Evolutionary conservation across 2,329 filamentous ascomycete genomes (phyloP).

Genomic region (Exophiala mesophila): DNA sequence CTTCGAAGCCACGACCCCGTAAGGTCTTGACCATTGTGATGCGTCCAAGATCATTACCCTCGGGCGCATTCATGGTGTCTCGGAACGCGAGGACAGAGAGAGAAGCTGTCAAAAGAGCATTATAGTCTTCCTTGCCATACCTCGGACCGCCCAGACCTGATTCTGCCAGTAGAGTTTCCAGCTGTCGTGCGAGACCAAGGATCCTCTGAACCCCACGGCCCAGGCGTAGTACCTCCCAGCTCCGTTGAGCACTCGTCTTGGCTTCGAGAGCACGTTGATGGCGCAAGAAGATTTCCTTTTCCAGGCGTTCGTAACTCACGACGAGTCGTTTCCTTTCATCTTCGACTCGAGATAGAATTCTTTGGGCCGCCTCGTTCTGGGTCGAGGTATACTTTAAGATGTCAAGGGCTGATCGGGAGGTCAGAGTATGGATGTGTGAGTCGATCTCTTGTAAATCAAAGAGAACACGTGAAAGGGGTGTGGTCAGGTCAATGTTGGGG

Average conservation of each 20-base stretch:
- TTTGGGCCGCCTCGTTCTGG: constrained; percentile 66
- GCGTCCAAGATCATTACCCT: constrained; percentile 69
- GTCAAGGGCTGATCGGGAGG: constrained; percentile 75
- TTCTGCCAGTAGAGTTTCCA: constrained; percentile 80
- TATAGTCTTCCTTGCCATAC: constrained; percentile 62
- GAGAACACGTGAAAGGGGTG: constrained; percentile 83
- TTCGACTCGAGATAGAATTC: constrained; percentile 71
- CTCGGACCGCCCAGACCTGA: constrained; percentile 42
- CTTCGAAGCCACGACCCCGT: constrained; percentile 62
- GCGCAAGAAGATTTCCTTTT: constrained; percentile 79
- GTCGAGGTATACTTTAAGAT: constrained; percentile 72
- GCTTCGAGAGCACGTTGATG: constrained; percentile 84
- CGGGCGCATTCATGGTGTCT: constrained; percentile 62
- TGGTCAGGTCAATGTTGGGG: constrained; percentile 84
- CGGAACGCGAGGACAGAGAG: constrained; percentile 72
- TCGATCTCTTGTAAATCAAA: constrained; percentile 98
- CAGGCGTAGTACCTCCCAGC: constrained; percentile 75
- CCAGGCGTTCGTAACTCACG: constrained; percentile 77
- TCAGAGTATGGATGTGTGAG: constrained; percentile 86
- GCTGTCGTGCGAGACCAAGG: constrained; percentile 74
- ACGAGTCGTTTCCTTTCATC: constrained; percentile 74
- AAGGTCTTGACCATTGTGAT: constrained; percentile 69
- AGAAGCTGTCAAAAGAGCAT: constrained; percentile 74
- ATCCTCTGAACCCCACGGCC: constrained; percentile 72
- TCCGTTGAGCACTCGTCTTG: constrained; percentile 66